These are phyloP conservation scores for Serendipita sp. DNA, from an alignment of 768 basidiomycete species.

Conservation along the genomic window DNA sequence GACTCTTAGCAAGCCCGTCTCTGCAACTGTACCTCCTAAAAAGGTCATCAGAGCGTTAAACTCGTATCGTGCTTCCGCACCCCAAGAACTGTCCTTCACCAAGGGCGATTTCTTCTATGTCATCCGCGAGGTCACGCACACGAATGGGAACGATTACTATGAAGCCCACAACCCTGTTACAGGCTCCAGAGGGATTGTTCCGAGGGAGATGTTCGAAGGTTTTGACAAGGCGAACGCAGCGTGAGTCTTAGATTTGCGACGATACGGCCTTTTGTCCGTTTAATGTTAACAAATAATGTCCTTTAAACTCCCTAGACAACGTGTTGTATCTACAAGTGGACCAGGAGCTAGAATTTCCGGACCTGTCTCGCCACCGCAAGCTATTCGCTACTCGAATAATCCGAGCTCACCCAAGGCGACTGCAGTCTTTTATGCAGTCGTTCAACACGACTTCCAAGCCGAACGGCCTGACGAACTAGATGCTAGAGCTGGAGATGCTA, in stretches of 20 bases:
- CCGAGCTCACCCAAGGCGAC: neutral
- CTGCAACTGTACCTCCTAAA: conserved; percentile 68
- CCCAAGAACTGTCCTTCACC: conserved; percentile 76
- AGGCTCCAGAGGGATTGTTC: conserved; percentile 82
- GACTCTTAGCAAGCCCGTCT: conserved; percentile 49
- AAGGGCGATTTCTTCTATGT: conserved; percentile 99
- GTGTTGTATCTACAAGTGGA: conserved; percentile 5
- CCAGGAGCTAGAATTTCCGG: conserved; percentile 7
- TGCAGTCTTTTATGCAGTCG: conserved; percentile 64
- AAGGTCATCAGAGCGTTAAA: conserved; percentile 84
- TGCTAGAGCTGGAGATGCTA: conserved; percentile 81
- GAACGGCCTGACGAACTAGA: conserved; percentile 94
- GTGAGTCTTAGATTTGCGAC: conserved; percentile 27
- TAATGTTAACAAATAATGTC: neutral
- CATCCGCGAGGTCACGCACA: conserved; percentile 46
- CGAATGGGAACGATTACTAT: conserved; percentile 46
- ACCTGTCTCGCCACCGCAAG: conserved; percentile 4
- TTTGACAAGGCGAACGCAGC: conserved; percentile 55
- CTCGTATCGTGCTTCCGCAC: conserved; percentile 47
- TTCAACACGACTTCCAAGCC: conserved; percentile 89
- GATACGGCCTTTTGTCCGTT: neutral
- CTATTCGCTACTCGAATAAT: neutral
- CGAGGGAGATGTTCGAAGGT: conserved; percentile 76
- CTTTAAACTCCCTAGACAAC: neutral
- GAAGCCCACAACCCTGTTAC: conserved; percentile 90